Conservation (phyloP, 2,329 filamentous ascomycete genomes). For the Colletotrichum tanaceti region DNA sequence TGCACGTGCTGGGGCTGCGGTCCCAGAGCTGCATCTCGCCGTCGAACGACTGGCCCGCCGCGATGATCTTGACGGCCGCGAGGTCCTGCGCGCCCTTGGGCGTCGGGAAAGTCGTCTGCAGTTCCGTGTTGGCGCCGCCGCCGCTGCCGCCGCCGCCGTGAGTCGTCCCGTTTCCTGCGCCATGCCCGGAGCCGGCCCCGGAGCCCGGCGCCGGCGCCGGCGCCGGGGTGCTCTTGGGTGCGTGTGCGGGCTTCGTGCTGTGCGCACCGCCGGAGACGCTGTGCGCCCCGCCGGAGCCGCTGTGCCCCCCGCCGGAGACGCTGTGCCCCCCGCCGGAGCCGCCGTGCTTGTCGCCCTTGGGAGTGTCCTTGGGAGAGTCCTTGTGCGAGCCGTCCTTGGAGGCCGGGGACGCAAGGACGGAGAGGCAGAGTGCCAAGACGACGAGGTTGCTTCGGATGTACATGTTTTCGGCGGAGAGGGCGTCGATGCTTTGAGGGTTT, state of each 20-base stretch:
- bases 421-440: constrained; percentile 27
- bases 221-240: constrained; percentile 2
- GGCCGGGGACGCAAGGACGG: constrained; percentile 16
- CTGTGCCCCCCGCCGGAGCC: too few relatives aligned
- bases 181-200: neutral
- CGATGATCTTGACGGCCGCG: constrained; percentile 33
- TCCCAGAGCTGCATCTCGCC: constrained; percentile 47
- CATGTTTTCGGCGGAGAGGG: constrained; percentile 13
- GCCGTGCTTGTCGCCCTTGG: too few relatives aligned
- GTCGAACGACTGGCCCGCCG: constrained; percentile 35
- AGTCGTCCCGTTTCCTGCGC: constrained; percentile 21
- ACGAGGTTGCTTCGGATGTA: constrained; percentile 32
- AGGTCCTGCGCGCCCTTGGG: constrained; percentile 34
- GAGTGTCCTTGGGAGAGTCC: constrained; percentile 7
- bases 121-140: constrained; percentile 8
- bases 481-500: neutral
- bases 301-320: too few relatives aligned
- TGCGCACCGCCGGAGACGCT: too few relatives aligned
- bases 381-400: constrained; percentile 10
- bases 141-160: neutral
- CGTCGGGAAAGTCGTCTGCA: constrained; percentile 30
- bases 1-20: constrained; percentile 54
- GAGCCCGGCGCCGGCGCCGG: neutral
- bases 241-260: neutral
- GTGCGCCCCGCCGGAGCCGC: neutral